These are phyloP conservation scores for Neonectria sp. DNA, from an alignment of 2,329 filamentous ascomycete genomes.

Conservation along the genomic window DNA sequence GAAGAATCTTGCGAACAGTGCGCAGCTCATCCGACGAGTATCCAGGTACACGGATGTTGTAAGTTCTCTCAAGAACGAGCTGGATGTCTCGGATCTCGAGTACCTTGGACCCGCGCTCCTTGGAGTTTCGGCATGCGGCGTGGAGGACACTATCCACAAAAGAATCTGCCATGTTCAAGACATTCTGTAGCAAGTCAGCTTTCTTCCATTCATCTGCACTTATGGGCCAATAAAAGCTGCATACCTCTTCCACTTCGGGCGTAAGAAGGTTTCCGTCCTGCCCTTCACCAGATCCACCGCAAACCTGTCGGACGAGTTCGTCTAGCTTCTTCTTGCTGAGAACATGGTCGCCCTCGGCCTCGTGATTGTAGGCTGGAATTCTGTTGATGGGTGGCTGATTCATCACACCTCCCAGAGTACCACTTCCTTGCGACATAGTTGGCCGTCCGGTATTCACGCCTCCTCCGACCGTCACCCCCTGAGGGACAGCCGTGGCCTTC, in stretches of 20 bases:
- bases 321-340: constrained; percentile 99
- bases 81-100: constrained; percentile 92
- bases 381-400: constrained; percentile 88
- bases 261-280: constrained; percentile 84
- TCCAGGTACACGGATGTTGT: constrained; percentile 93
- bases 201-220: constrained; percentile 14
- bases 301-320: constrained; percentile 94
- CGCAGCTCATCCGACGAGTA: constrained; percentile 95
- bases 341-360: constrained; percentile 92
- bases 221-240: constrained; percentile 40
- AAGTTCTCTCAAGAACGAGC: constrained; percentile 85
- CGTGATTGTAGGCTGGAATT: constrained; percentile 86
- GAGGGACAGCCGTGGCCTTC: constrained; percentile 77
- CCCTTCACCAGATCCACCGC: constrained; percentile 81
- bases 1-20: constrained; percentile 94
- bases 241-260: constrained; percentile 95
- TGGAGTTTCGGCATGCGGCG: constrained; percentile 90
- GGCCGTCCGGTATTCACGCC: constrained; percentile 78
- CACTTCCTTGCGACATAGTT: constrained; percentile 85
- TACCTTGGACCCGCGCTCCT: constrained; percentile 90
- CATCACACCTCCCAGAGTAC: constrained; percentile 85
- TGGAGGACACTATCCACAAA: constrained; percentile 95
- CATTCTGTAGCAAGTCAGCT: constrained; percentile 70
- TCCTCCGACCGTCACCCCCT: constrained; percentile 79
- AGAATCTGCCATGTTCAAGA: constrained; percentile 91